phyloP scores from a whole-genome alignment of 768 basidiomycete species.

The Suillus subalutaceus region DNA sequence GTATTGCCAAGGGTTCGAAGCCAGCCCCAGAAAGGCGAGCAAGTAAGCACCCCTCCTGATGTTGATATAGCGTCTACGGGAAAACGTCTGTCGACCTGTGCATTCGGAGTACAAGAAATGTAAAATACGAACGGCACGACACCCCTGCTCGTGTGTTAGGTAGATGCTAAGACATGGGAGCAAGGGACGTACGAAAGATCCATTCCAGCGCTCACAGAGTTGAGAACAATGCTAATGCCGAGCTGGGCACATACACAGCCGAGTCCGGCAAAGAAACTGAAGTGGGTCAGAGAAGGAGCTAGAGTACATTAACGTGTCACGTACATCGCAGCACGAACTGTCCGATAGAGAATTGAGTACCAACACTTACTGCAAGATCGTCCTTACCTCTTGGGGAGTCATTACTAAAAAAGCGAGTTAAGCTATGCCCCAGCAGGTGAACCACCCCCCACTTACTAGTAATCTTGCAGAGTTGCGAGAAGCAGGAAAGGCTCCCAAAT shows the following conservation, averaged over 20 bases:
- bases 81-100: not conserved
- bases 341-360: not conserved
- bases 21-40: conserved; percentile 13
- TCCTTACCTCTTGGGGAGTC: conserved; percentile 15
- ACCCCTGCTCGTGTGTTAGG: not conserved
- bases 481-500: conserved; percentile 23
- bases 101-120: not conserved
- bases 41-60: conserved; percentile 17
- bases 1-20: conserved; percentile 17
- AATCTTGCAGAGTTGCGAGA: conserved; percentile 23
- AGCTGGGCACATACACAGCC: conserved; percentile 23
- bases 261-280: conserved; percentile 23
- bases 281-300: conserved; percentile 11
- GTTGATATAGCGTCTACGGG: conserved; percentile 15
- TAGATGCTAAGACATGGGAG: not conserved
- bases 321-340: conserved; percentile 15
- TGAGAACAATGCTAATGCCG: conserved; percentile 23
- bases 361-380: not conserved
- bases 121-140: not conserved
- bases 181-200: conserved; percentile 19
- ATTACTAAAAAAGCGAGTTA: not conserved
- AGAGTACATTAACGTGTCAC: not conserved
- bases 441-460: conserved; percentile 12
- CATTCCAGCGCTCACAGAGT: conserved; percentile 24
- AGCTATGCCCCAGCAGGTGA: not conserved